Base-by-base conservation (phyloP, 192 early-diverging fungal genomes). In the Gamsiella multidivaricata region DNA sequence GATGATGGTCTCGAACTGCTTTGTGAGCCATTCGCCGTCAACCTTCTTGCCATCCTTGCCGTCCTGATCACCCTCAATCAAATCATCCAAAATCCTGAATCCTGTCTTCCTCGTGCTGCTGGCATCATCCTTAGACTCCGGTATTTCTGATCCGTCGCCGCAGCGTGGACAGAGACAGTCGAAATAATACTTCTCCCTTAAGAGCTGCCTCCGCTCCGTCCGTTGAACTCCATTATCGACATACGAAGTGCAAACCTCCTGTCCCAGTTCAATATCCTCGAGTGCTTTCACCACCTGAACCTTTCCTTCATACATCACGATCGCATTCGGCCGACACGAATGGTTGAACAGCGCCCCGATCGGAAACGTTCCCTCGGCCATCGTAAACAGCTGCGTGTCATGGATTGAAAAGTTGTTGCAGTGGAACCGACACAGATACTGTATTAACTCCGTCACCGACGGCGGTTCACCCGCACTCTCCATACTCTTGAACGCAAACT, bases 401-500 rank as follows among this genome's bases (percentile, higher is more conserved):
- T 88, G 72, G 28, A 89, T 75, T 0, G 78, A 69, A 56, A 90
- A 90, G 56, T 91, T 92, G 75, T 92, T 92, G 65, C 84, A 89
- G 23, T 83, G 80, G 61, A 91, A 92, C 50, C 79, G 76, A 47
- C 74, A 81, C 2, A 92, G 76, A 55, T 82, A 86, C 26, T 73
- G 71, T n/a, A 88, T 59, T 18, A 89, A 52, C 9, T 80, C 65
- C n/a, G 45, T 17, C 2, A 78, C 47, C 39, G 74, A 78, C 0
- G 74, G 74, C 18, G 66, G 74, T 8, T 43, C 32, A 6, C 63
- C 71, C 28, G 15, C 39, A n/a, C 65, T 68, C 17, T 3, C 15
- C 22, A 33, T 26, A 37, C 74, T 69, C 49, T 78, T 78, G 61
- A 78, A 78, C 23, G 58, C 25, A 23, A 69, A 69, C 10, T 69